Percentiles rank a stretch among this genome's conserved stretches.
These are phyloP conservation scores for Fusarium caatingaense DNA, from an alignment of 2,329 filamentous ascomycete genomes.

Conservation along the genomic window DNA sequence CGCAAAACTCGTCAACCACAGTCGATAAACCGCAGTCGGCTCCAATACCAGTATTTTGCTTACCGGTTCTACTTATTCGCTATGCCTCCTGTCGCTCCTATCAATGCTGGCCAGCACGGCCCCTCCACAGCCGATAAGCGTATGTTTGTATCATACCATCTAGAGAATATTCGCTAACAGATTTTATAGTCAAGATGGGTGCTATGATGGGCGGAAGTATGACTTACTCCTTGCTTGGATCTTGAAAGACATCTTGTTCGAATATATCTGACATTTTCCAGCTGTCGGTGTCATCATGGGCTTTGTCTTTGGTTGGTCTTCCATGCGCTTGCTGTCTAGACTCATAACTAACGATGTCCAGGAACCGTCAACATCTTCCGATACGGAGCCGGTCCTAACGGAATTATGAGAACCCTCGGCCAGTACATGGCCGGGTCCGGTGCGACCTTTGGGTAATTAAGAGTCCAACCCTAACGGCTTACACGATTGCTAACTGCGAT, in stretches of 20 bases:
- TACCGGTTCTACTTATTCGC: background rate
- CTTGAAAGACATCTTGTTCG: background rate
- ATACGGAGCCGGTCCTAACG: conserved; percentile 92
- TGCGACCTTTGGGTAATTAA: conserved; percentile 87
- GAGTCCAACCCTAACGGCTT: background rate
- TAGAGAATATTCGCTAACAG: conserved; percentile 33
- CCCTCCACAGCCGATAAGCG: conserved; percentile 67
- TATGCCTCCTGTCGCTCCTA: conserved; percentile 58
- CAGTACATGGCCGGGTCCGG: conserved; percentile 98
- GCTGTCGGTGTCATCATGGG: conserved; percentile 96
- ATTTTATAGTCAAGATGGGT: conserved; percentile 79
- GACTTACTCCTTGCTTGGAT: conserved; percentile 53
- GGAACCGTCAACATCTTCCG: conserved; percentile 94
- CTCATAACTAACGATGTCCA: conserved; percentile 52
- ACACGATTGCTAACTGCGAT: conserved; percentile 33
- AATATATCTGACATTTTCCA: conserved; percentile 57
- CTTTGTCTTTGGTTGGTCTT: conserved; percentile 87
- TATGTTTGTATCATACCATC: conserved; percentile 47
- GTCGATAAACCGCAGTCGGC: background rate
- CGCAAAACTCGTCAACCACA: conserved; percentile 1
- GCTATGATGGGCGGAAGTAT: conserved; percentile 98
- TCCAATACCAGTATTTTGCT: background rate
- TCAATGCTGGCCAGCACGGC: conserved; percentile 58
- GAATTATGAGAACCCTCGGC: conserved; percentile 91
- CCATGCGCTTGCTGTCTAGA: background rate